Conservation (phyloP, 148 eudicot species). For the Talinum fruticosum region DNA sequence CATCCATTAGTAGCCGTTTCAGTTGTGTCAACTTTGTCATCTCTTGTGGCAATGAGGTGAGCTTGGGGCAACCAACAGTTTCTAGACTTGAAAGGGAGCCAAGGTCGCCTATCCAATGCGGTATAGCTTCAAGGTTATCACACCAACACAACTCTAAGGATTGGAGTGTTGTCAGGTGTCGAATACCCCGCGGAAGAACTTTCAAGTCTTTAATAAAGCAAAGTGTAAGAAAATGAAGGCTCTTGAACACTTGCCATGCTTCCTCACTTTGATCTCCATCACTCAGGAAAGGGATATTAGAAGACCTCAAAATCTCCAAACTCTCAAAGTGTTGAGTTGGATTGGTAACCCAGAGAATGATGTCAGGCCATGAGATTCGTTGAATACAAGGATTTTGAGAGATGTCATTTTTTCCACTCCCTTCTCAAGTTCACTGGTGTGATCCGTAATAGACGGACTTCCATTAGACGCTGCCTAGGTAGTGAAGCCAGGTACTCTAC, state of each 20-base stretch:
- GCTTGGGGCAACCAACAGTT: not conserved
- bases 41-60: not conserved
- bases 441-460: not conserved
- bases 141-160: not conserved
- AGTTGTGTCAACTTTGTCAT: not conserved
- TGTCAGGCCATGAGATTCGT: not conserved
- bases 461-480: not conserved
- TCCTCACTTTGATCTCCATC: not conserved
- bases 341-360: not conserved
- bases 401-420: not conserved
- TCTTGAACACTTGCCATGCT: conserved; percentile 1
- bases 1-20: not conserved
- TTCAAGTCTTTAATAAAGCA: fast-evolving
- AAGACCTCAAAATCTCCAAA: not conserved
- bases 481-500: not conserved
- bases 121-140: not conserved
- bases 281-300: not conserved
- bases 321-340: conserved; percentile 1
- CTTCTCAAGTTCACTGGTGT: not conserved
- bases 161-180: conserved; percentile 3
- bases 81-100: conserved; percentile 1
- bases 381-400: not conserved
- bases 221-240: not conserved
- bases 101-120: conserved; percentile 1
- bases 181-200: conserved; percentile 5